A percentile compares a stretch with the other conserved stretches of the same genome.
Conservation (phyloP, 169 alveolate species). For the Plasmodium inui region DNA sequence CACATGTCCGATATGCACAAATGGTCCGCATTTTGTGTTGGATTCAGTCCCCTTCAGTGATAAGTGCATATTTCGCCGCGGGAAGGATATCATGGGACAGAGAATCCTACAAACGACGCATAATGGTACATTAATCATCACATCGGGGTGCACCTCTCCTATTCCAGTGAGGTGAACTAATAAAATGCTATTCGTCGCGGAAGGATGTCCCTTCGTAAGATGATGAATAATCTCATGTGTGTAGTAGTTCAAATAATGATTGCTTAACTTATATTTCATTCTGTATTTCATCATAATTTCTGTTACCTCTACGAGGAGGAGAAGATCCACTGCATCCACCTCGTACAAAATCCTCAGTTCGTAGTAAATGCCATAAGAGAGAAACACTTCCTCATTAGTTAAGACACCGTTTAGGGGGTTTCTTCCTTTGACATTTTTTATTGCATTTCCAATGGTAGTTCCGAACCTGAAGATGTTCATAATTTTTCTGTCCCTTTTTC, state of each 20-base stretch:
- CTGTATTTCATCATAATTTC: constrained; percentile 14
- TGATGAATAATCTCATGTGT: background rate
- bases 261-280: constrained; percentile 20
- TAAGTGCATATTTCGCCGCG: background rate
- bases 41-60: background rate
- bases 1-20: background rate
- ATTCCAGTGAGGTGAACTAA: background rate
- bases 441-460: constrained; percentile 13
- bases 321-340: background rate
- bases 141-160: constrained; percentile 4
- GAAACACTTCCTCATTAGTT: background rate
- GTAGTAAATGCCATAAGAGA: constrained; percentile 24
- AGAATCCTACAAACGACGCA: background rate
- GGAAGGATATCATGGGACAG: background rate
- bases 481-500: background rate
- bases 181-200: background rate
- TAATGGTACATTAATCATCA: constrained; percentile 1
- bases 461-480: background rate
- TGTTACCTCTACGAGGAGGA: background rate
- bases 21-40: background rate
- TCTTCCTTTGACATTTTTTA: background rate
- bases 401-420: background rate
- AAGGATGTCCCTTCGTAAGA: background rate
- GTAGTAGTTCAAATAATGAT: background rate
- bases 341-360: constrained; percentile 36